These are phyloP conservation scores for Dothideomycetes sp. DNA, from an alignment of 2,329 filamentous ascomycete species.

Conservation along the genomic window DNA sequence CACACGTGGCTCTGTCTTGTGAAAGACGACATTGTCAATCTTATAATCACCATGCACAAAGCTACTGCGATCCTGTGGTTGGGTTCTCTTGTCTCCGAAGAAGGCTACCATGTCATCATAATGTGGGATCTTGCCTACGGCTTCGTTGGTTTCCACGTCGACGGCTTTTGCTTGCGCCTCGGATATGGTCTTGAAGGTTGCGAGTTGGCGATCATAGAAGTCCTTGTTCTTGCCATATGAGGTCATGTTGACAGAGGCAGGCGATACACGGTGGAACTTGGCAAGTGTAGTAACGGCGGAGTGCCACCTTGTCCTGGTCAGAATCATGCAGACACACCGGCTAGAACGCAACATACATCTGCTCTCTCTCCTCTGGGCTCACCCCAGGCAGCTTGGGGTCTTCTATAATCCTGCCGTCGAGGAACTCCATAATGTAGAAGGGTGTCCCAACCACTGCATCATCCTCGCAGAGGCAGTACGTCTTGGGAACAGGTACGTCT, in stretches of 20 bases:
- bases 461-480: conserved; percentile 81
- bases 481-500: conserved; percentile 74
- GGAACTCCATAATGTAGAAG: conserved; percentile 96
- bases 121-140: conserved; percentile 74
- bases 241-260: conserved; percentile 54
- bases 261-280: conserved; percentile 67
- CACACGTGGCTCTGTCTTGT: conserved; percentile 75
- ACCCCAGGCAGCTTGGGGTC: conserved; percentile 73
- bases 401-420: conserved; percentile 87
- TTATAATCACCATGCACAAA: conserved; percentile 96
- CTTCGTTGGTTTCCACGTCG: conserved; percentile 65
- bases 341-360: conserved; percentile 48
- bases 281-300: conserved; percentile 75
- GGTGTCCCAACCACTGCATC: conserved; percentile 68
- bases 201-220: conserved; percentile 80
- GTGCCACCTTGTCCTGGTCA: conserved; percentile 50
- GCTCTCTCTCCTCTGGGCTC: conserved; percentile 54
- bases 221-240: conserved; percentile 61
- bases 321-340: no score
- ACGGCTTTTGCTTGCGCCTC: conserved; percentile 61
- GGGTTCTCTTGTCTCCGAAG: conserved; percentile 57
- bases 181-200: conserved; percentile 71
- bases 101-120: conserved; percentile 71
- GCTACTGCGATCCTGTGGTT: conserved; percentile 66
- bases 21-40: conserved; percentile 57